Percentiles rank a stretch among this genome's conserved stretches.
Conservation (phyloP, 2,329 filamentous ascomycete species). For the Aureobasidium subglaciale region DNA sequence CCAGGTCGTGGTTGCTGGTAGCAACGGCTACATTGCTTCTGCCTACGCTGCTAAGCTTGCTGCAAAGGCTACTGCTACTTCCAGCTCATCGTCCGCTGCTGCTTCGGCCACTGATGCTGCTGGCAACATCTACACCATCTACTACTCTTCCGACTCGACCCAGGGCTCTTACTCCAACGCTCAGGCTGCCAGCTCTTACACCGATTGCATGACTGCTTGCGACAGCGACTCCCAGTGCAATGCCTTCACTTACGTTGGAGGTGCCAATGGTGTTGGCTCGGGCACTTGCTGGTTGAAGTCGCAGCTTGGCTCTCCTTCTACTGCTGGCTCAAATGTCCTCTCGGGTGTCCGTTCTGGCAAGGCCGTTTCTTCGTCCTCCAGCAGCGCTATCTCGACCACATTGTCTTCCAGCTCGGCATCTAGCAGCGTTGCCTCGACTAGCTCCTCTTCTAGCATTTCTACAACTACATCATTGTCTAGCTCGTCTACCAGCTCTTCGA, state of each 20-base stretch:
- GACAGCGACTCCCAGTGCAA: conserved; percentile 13
- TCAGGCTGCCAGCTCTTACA: conserved; percentile 13
- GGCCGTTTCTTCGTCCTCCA: conserved; percentile 10
- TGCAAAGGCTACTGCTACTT: conserved; percentile 15
- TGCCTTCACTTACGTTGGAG: conserved; percentile 18
- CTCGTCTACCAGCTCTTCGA: too few species aligned
- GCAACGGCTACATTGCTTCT: conserved; percentile 3
- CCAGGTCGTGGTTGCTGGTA: conserved; percentile 2
- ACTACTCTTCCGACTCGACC: conserved; percentile 15
- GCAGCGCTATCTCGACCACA: conserved; percentile 4
- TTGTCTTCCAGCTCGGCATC: conserved; percentile 1
- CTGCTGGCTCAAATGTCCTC: conserved; percentile 17
- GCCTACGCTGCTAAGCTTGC: neutral
- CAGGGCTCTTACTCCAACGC: conserved; percentile 16
- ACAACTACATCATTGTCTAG: conserved; percentile 4
- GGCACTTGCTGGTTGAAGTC: conserved; percentile 1
- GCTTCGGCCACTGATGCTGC: conserved; percentile 17
- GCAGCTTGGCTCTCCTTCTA: conserved; percentile 9
- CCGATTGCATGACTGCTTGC: conserved; percentile 17
- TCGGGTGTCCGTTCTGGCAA: conserved; percentile 11
- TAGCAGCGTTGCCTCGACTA: too few species aligned
- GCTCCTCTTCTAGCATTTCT: too few species aligned
- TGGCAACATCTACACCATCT: conserved; percentile 13
- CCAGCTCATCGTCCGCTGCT: conserved; percentile 1
- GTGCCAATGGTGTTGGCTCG: conserved; percentile 15